These are phyloP conservation scores for Litsea cubeba DNA, from an alignment of 164 flowering plant genomes.

Conservation along the genomic window DNA sequence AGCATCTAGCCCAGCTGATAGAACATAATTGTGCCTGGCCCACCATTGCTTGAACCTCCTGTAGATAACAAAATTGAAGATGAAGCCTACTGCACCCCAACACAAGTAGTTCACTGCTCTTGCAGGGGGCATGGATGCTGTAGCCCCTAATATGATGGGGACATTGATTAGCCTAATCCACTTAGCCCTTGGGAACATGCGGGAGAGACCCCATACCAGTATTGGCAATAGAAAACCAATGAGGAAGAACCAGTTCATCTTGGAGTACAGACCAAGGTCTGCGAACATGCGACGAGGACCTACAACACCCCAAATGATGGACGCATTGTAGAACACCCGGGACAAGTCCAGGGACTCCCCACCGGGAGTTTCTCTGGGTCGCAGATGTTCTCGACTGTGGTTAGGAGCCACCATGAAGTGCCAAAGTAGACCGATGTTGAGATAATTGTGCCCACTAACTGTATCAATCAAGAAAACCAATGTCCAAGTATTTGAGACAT, in stretches of 20 bases:
- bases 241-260: constrained; percentile 10
- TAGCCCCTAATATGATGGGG: constrained; percentile 47
- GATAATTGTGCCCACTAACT: constrained; percentile 23
- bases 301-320: constrained; percentile 27
- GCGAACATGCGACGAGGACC: constrained; percentile 26
- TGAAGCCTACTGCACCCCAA: constrained; percentile 48
- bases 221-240: constrained; percentile 6
- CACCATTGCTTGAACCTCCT: constrained; percentile 53
- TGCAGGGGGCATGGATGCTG: constrained; percentile 43
- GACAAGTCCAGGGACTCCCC: constrained; percentile 33
- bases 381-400: constrained; percentile 20
- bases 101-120: constrained; percentile 37
- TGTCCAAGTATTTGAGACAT: not conserved
- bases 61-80: constrained; percentile 45
- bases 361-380: constrained; percentile 13
- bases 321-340: constrained; percentile 25
- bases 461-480: not conserved
- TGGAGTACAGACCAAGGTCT: constrained; percentile 11
- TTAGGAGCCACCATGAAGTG: constrained; percentile 27
- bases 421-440: constrained; percentile 18
- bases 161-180: constrained; percentile 56
- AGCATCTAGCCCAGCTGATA: no score
- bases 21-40: constrained; percentile 59
- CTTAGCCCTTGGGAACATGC: constrained; percentile 20
- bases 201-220: not conserved